Evolutionary conservation across 176 grass and related monocot genomes (phyloP), one percentile per base, ranked within the genome.

Genomic region (Rhynchospora pubera): DNA sequence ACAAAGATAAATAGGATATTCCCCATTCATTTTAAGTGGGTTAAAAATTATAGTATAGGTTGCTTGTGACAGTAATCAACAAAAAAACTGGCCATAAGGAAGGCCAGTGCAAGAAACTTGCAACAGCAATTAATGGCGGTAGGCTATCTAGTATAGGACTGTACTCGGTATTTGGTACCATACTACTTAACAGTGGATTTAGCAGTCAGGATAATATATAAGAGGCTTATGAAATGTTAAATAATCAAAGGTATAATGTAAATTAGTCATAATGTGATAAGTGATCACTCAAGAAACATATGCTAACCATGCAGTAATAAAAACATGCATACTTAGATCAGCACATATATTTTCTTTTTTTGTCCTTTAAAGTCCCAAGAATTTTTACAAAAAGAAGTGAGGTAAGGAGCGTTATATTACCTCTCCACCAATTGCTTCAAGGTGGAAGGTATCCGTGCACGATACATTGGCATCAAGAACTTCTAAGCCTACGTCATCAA

Each of bases 401-500:
- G 21, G 21, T 34, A 18, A 44, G 23, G 15, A 2, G 9, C 9
- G 6, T 24, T 72, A 2, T 19, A 62, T 87, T 83, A 84, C 86
- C 39, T 79, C 83, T 42, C 81, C 44, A 67, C 88, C 91, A 0
- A 90, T 26, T 0, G 88, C 91, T 50, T 90, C 84, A 6, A 93
- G 64, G 23, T 71, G 88, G 47, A 93, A 93, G 1, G 86, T 56
- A 47, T 84, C 81, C 16, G 80, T 57, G 77, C 88, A 93, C 0
- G 88, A 90, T 28, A 88, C 62, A 65, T 88, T 63, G 14, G 88
- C 88, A 55, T 93, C 86, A 0, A 93, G 84, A 62, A 93, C 88
- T 19, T 93, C 86, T 18, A 93, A 83, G 14, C 91, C 88, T 13
- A 93, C 46, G 9, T 90, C 86, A 67, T 93, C 86, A 0, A 93